phyloP scores from a whole-genome alignment of 768 basidiomycete species.

The Pulveroboletus sp. region DNA sequence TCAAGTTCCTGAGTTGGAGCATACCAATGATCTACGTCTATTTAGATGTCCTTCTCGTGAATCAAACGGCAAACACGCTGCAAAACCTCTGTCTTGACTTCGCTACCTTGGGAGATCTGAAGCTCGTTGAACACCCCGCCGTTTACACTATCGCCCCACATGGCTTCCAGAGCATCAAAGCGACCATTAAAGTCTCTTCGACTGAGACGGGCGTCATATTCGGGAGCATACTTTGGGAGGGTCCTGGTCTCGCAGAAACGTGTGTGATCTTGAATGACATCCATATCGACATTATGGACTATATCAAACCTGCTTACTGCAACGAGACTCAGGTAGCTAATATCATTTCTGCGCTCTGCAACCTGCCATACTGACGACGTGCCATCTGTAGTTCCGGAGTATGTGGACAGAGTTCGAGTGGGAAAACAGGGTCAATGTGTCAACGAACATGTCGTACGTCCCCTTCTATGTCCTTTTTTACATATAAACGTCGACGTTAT shows the following conservation, averaged over 20 bases:
- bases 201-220: constrained; percentile 99
- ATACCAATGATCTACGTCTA: not conserved
- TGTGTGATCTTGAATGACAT: constrained; percentile 96
- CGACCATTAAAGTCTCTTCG: constrained; percentile 96
- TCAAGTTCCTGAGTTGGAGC: not conserved
- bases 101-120: constrained; percentile 93
- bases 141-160: constrained; percentile 93
- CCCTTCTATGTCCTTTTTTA: not conserved
- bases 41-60: constrained; percentile 90
- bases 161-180: constrained; percentile 97
- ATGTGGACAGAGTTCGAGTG: constrained; percentile 99
- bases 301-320: constrained; percentile 68
- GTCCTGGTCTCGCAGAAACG: constrained; percentile 78
- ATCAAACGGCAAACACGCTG: constrained; percentile 89
- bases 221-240: constrained; percentile 96
- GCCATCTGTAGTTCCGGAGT: constrained; percentile 67
- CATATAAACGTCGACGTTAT: not conserved
- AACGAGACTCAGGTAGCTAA: constrained; percentile 79
- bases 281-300: constrained; percentile 85
- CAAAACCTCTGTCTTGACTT: constrained; percentile 98
- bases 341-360: not conserved
- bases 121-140: constrained; percentile 92
- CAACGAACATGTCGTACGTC: constrained; percentile 74
- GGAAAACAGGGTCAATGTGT: constrained; percentile 98
- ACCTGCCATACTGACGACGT: constrained; percentile 2